Evolutionary conservation across 2,329 filamentous ascomycete species (phyloP), one percentile per base, ranked within the genome.

Genomic region (Xylaria digitata): DNA sequence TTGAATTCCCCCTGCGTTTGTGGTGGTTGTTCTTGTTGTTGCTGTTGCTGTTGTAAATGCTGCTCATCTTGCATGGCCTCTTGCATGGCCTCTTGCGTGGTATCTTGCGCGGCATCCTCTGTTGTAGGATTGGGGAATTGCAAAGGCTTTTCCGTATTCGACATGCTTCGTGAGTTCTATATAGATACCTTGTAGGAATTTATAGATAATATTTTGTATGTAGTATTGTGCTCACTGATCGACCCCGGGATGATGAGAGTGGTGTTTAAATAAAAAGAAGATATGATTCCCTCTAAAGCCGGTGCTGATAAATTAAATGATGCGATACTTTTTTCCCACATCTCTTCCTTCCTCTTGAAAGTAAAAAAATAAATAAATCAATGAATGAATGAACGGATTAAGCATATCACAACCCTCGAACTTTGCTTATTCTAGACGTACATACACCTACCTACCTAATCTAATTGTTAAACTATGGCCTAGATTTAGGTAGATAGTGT

Each of bases 1-100:
- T 79, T 78, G 68, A 84, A 81, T 45, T 80, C 80, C 9, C 70
- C 64, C 64, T 76, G 91, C 70, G 89, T 88, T 8, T 89, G 89
- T n/a, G 43, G 23, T n/a, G 23, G 53, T 26, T 43, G 52, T 6
- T 60, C 26, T 21, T 56, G 37, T 21, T 52, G 63, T 17, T 50
- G 32, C 32, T 42, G 40, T 23, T 21, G 50, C 13, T 46, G n/a
- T 59, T 30, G 45, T 53, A 50, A 49, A n/a, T n/a, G n/a, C n/a
- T n/a, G n/a, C n/a, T n/a, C n/a, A n/a, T n/a, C 23, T 13, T 26
- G 26, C 5, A 5, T 26, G 26, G 26, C 5, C 2, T 26, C 26
- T 26, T 26, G 26, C 26, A 5, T 26, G 26, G 26, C 5, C 2
- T 26, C 26, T 26, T 26, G 26, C 26, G 26, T 26, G 26, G 26